Evolutionary conservation across 108 stramenopile genomes (phyloP).

Genomic region (Cyclotella sp.): DNA sequence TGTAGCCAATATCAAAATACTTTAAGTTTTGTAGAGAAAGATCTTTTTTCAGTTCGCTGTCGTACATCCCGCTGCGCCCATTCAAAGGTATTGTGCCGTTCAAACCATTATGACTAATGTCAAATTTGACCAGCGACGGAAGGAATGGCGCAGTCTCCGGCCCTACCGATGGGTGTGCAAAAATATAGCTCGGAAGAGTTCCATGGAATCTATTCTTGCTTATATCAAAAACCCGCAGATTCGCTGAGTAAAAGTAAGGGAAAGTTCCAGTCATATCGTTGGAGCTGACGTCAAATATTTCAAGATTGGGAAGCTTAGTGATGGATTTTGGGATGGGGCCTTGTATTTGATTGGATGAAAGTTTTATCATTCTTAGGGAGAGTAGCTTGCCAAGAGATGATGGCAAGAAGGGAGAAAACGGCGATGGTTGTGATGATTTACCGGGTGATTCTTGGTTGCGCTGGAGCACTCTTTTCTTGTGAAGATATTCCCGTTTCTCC

Average conservation of each 20-base stretch:
- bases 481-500: not conserved
- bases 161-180: slow-evolving; percentile 43
- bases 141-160: slow-evolving; percentile 36
- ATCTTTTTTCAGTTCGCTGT: slow-evolving; percentile 21
- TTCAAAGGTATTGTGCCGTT: slow-evolving; percentile 54
- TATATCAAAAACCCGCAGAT: slow-evolving; percentile 39
- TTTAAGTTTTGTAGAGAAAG: slow-evolving; percentile 39
- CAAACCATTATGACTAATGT: slow-evolving; percentile 54
- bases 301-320: slow-evolving; percentile 46
- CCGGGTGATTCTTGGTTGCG: not conserved
- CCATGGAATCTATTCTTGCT: slow-evolving; percentile 49
- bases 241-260: slow-evolving; percentile 39
- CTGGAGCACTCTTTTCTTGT: slow-evolving; percentile 1
- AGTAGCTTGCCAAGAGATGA: slow-evolving; percentile 38
- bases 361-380: slow-evolving; percentile 37
- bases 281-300: slow-evolving; percentile 45
- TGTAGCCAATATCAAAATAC: slow-evolving; percentile 48
- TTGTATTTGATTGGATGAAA: slow-evolving; percentile 51
- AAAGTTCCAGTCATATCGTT: slow-evolving; percentile 50
- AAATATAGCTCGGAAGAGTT: slow-evolving; percentile 26
- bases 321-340: slow-evolving; percentile 46
- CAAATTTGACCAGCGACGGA: slow-evolving; percentile 42
- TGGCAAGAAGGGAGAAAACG: slow-evolving; percentile 19
- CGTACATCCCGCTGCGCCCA: slow-evolving; percentile 31
- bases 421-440: not conserved